These are phyloP conservation scores for Agroathelia rolfsii DNA, from an alignment of 1,284 basidiomycete genomes.

Conservation along the genomic window DNA sequence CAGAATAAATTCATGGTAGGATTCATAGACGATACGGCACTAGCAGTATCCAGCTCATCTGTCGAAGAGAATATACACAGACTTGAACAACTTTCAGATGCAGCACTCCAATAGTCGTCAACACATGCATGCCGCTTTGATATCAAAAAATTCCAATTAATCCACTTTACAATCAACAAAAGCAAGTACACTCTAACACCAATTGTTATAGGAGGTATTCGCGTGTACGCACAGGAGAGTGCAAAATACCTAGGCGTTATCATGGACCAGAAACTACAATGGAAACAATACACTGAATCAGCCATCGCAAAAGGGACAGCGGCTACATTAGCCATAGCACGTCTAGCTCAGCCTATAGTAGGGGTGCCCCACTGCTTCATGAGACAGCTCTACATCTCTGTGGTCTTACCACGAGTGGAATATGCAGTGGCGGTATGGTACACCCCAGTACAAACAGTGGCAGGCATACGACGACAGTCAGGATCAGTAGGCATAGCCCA, in stretches of 20 bases:
- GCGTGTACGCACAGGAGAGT: no score
- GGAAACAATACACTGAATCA: slow-evolving; percentile 12
- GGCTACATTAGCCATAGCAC: slow-evolving; percentile 11
- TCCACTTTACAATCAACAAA: no score
- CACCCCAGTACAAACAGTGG: slow-evolving; percentile 8
- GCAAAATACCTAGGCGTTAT: slow-evolving; percentile 20
- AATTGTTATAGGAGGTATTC: no score
- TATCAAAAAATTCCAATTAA: no score
- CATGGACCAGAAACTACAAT: slow-evolving; percentile 17
- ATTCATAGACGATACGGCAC: slow-evolving; percentile 22
- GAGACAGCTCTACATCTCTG: slow-evolving; percentile 14
- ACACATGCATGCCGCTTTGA: no score
- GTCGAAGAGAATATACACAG: no score
- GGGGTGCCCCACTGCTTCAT: slow-evolving; percentile 8
- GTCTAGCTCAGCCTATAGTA: slow-evolving; percentile 9
- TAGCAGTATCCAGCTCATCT: slow-evolving; percentile 10
- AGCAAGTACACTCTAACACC: no score
- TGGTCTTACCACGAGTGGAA: slow-evolving; percentile 17
- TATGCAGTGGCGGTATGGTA: slow-evolving; percentile 20
- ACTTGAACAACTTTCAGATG: no score
- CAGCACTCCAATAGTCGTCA: no score
- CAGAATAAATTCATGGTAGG: slow-evolving; percentile 13
- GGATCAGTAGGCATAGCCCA: slow-evolving; percentile 12
- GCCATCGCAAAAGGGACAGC: slow-evolving; percentile 14
- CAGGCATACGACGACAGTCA: neutral